Evolutionary conservation across 352 stramenopile genomes (phyloP).

Genomic region (Globisporangium okanoganense): DNA sequence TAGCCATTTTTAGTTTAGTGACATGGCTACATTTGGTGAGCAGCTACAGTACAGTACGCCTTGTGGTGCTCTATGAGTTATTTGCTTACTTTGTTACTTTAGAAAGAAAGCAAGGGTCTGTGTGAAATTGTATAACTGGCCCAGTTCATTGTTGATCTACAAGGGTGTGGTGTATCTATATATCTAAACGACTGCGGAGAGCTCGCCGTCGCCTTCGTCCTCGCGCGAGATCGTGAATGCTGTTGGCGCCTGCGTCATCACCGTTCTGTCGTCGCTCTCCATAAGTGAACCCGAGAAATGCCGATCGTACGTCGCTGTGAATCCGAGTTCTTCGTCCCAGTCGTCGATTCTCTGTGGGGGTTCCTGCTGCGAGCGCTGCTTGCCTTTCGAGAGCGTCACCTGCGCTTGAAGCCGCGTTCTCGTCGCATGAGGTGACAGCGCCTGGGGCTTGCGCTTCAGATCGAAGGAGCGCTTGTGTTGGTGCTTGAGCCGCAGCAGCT

Average conservation of each 20-base stretch:
- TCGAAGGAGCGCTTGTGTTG: neutral
- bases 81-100: too few relatives aligned
- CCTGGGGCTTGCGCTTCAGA: neutral
- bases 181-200: constrained; percentile 1
- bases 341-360: neutral
- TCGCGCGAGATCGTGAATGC: constrained; percentile 3
- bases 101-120: too few relatives aligned
- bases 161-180: neutral
- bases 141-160: too few relatives aligned
- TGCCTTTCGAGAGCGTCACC: neutral
- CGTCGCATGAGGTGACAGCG: neutral
- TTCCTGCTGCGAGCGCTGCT: neutral
- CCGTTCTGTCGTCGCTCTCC: neutral
- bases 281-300: neutral
- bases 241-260: neutral
- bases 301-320: constrained; percentile 3
- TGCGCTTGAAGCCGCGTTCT: constrained; percentile 5
- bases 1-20: neutral
- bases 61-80: too few relatives aligned
- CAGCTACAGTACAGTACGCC: too few relatives aligned
- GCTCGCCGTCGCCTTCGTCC: neutral
- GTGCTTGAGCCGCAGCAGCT: neutral
- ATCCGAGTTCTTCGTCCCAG: neutral
- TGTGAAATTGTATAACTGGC: too few relatives aligned
- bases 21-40: constrained; percentile 1